Percentiles rank a stretch among this genome's conserved stretches.
These are phyloP conservation scores for Cornus kousa DNA, from an alignment of 148 eudicot genomes.

Conservation along the genomic window DNA sequence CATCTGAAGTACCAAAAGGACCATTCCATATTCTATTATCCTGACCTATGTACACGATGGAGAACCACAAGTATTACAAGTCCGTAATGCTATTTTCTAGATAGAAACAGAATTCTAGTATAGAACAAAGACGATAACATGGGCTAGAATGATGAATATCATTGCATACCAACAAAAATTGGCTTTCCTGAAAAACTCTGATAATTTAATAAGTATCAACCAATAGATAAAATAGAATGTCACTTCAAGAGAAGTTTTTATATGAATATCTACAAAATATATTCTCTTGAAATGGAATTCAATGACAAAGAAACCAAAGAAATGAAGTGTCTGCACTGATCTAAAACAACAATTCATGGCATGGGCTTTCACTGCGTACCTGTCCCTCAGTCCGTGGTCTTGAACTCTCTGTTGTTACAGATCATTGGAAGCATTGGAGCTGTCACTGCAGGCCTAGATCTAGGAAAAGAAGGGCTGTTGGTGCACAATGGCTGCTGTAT, in stretches of 20 bases:
- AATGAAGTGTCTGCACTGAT: no score
- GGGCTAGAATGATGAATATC: neutral
- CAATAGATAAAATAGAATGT: neutral
- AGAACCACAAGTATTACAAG: no score
- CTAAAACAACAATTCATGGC: no score
- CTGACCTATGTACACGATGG: neutral
- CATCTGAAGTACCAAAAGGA: neutral
- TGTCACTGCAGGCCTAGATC: constrained; percentile 79
- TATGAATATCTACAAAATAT: no score
- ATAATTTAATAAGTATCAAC: neutral
- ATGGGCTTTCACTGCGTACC: neutral
- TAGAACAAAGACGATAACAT: neutral
- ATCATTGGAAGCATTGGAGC: constrained; percentile 89
- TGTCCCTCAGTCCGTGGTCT: constrained; percentile 1
- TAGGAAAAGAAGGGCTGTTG: constrained; percentile 92
- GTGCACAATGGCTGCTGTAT: constrained; percentile 84
- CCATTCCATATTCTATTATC: neutral
- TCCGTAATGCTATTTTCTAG: neutral
- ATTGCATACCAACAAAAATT: neutral
- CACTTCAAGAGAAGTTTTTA: neutral
- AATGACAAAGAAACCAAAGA: no score
- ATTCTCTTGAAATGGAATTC: no score
- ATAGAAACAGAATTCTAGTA: neutral
- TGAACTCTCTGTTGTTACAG: constrained; percentile 35
- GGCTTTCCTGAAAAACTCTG: neutral